Evolutionary conservation across 169 alveolate genomes (phyloP).

Genomic region (Plasmodium falciparum): DNA sequence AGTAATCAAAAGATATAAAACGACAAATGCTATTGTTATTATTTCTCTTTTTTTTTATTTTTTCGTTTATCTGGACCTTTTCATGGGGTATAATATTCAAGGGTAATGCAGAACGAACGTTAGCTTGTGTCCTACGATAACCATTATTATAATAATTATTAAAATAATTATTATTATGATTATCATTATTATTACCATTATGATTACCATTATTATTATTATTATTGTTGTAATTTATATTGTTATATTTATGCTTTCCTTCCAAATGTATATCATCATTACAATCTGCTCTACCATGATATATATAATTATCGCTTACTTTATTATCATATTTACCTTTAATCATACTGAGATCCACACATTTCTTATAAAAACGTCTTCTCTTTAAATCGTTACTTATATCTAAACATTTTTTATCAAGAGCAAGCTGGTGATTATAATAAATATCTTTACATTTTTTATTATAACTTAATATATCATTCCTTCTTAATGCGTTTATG

Average conservation of each 20-base stretch:
- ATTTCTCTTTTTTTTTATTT: not conserved
- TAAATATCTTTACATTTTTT: not conserved
- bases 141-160: not conserved
- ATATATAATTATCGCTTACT: not conserved
- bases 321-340: not conserved
- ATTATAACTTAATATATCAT: not conserved
- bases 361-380: conserved; percentile 13
- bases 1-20: too few relatives aligned
- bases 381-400: conserved; percentile 21
- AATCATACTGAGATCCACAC: not conserved
- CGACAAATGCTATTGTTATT: conserved; percentile 9
- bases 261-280: not conserved
- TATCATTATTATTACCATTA: not conserved
- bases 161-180: not conserved
- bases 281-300: not conserved
- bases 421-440: not conserved
- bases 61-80: not conserved
- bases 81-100: too few relatives aligned
- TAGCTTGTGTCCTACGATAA: not conserved
- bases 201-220: not conserved
- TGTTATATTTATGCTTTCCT: too few relatives aligned
- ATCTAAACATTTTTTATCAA: conserved; percentile 23
- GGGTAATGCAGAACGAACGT: not conserved
- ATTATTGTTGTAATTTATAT: not conserved
- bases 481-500: not conserved